Base-by-base conservation (phyloP, 257 asterid genomes). In the Leonotis leonurus region DNA sequence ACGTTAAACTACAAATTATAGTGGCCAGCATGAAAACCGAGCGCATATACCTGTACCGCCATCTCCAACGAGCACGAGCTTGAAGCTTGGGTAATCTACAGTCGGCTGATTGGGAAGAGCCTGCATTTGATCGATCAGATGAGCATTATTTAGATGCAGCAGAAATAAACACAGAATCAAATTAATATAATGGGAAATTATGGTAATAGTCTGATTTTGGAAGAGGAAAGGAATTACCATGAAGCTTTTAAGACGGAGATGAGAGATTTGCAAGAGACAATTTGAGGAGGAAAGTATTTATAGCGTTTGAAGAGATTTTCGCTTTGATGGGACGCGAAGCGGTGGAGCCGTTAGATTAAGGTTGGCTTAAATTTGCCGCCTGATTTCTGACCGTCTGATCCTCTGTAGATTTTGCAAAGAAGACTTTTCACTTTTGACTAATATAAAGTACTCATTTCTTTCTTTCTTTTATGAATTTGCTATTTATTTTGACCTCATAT, bases 1-100 rank as follows among this genome's bases (percentile, higher is more conserved):
- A n/a, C 21, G 44, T 3, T 1, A 37, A 27, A 62, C 32, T 39
- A 14, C 55, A 24, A 48, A 46, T 30, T n/a, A 33, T 45, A 9
- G 39, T 18, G 48, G 29, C 18, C 5, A 2, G 2, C 2, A 35
- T 14, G 21, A 37, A 29, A 62, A 33, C 9, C 2, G 13, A 29
- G 29, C 11, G 17, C 64, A 16, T 5, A 39, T 73, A 84, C 88
- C 91, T 41, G 93, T 85, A 62, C 93, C 89, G 17, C 89, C 89
- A 76, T 82, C 89, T 4, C 89, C 89, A 20, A 85, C 93, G 55
- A 85, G 77, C 4, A 85, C 93, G 60, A 85, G 93, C 85, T 85
- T 82, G 80, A 85, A 85, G 80, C 83, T 85, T 0, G 93, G 89
- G 66, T 82, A 85, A 45, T 82, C 87, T 11, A 81, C 86, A 29